Conservation (phyloP, 192 early-diverging fungal species). For the Allomyces macrogynus region DNA sequence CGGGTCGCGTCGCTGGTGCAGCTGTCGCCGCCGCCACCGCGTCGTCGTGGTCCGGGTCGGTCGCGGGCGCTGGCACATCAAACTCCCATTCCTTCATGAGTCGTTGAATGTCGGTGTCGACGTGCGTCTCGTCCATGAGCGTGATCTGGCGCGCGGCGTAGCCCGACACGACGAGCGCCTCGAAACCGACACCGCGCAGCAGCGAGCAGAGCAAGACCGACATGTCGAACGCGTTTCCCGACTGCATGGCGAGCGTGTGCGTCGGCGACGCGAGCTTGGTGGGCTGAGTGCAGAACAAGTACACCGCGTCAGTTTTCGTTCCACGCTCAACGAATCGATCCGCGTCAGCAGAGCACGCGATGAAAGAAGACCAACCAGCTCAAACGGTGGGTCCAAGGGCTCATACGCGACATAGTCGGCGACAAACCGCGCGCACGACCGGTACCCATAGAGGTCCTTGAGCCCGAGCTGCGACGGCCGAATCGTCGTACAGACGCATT, state of each 20-base stretch:
- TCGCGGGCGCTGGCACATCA: neutral
- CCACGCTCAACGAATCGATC: too few relatives aligned
- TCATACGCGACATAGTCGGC: conserved; percentile 29
- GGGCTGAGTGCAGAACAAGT: conserved; percentile 8
- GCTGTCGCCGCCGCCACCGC: too few relatives aligned
- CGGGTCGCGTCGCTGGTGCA: too few relatives aligned
- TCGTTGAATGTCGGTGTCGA: conserved; percentile 10
- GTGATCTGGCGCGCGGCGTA: conserved; percentile 29
- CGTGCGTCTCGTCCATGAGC: conserved; percentile 24
- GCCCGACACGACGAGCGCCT: conserved; percentile 36
- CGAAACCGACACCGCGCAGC: conserved; percentile 32
- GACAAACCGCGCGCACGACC: conserved; percentile 26
- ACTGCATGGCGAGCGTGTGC: conserved; percentile 26
- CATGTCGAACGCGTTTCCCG: conserved; percentile 32
- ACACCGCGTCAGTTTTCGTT: conserved; percentile 2
- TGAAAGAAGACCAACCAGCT: conserved; percentile 19
- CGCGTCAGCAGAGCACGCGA: neutral
- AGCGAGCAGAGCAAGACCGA: conserved; percentile 27
- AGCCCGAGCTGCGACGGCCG: conserved; percentile 30
- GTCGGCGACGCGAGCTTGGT: conserved; percentile 19
- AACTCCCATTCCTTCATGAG: neutral
- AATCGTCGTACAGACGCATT: conserved; percentile 34
- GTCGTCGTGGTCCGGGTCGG: conserved; percentile 1
- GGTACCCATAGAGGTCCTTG: conserved; percentile 32
- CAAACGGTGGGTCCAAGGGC: conserved; percentile 29